These are phyloP conservation scores for Scheffersomyces lignosus DNA, from an alignment of 805 yeast genomes.

Conservation along the genomic window DNA sequence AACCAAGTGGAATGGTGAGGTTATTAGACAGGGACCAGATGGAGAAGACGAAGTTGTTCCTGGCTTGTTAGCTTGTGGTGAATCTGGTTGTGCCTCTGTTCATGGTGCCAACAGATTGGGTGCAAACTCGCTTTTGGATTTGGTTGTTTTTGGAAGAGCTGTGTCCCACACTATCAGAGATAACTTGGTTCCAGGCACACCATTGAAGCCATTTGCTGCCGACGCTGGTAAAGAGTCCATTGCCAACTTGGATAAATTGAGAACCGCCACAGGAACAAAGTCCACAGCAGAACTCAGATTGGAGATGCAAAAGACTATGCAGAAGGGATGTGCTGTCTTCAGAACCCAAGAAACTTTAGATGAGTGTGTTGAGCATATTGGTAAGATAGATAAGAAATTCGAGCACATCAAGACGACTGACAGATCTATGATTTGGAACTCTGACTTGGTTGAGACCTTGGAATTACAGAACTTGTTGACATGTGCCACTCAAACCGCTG, in stretches of 20 bases:
- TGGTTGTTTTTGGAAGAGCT: conserved; percentile 98
- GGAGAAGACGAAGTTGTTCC: conserved; percentile 92
- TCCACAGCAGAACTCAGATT: conserved; percentile 87
- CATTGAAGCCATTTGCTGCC: conserved; percentile 77
- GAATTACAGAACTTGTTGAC: conserved; percentile 96
- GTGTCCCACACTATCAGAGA: conserved; percentile 91
- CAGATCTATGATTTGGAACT: conserved; percentile 98
- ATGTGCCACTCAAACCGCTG: conserved; percentile 95
- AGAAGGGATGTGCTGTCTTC: conserved; percentile 94
- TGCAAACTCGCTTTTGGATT: conserved; percentile 94
- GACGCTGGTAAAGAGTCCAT: conserved; percentile 89
- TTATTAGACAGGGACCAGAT: conserved; percentile 70
- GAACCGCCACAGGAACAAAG: conserved; percentile 81
- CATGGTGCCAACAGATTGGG: conserved; percentile 99
- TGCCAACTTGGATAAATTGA: conserved; percentile 83
- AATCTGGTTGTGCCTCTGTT: conserved; percentile 98
- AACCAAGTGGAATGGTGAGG: conserved; percentile 97
- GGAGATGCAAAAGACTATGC: conserved; percentile 95
- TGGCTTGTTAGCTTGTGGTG: conserved; percentile 97
- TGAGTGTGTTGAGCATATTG: conserved; percentile 82
- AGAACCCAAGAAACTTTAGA: conserved; percentile 91
- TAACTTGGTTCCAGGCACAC: conserved; percentile 81
- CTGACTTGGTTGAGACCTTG: conserved; percentile 92
- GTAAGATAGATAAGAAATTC: conserved; percentile 71
- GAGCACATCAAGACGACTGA: conserved; percentile 82